Base-by-base conservation (phyloP, 1,139 yeast genomes). In the Geotrichum europaeum region DNA sequence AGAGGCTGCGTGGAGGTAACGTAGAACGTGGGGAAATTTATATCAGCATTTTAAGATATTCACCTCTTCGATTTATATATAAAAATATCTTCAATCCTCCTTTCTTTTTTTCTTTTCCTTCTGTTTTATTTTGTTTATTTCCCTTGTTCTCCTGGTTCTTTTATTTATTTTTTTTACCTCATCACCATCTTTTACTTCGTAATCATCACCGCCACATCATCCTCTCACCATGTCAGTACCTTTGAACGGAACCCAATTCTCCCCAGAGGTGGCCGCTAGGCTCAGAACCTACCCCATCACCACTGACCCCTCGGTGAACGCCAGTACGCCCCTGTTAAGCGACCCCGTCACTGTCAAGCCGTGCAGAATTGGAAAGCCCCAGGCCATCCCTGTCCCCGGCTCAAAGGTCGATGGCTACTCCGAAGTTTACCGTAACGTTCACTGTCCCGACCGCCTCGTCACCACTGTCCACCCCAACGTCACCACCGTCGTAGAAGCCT, bases 371-470 rank as follows among this genome's bases (percentile, higher is more conserved):
- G 70, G 69, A 49, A 59, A 67, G 47, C 67, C 67, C 22, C 76
- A 75, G 69, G 73, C 80, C 2, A 69, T 75, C 3, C 75, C 84
- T 0, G 62, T 86, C 0, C 82, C 85, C 1, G 78, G 80, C 32
- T 64, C 85, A 52, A 73, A 72, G 61, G 70, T 69, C 64, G 75
- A 76, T 1, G 88, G 88, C 1, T 81, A 69, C 69, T 83, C 89
- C 13, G 73, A 81, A 2, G 68, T 84, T 51, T 86, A 81, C 70
- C 75, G 90, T 68, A 84, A 81, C 68, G 72, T 69, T 1, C 67
- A 65, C 52, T 69, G 78, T 4, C 54, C 68, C 1, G 77, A 80
- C 24, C 65, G 69, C 24, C 74, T 86, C 60, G 67, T 81, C 43
- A 71, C 78, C 13, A 78, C 81, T 25, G 66, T 75, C 28, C 86